Conservation (phyloP, 179 eudicot species). For the Beta lomatogona region DNA sequence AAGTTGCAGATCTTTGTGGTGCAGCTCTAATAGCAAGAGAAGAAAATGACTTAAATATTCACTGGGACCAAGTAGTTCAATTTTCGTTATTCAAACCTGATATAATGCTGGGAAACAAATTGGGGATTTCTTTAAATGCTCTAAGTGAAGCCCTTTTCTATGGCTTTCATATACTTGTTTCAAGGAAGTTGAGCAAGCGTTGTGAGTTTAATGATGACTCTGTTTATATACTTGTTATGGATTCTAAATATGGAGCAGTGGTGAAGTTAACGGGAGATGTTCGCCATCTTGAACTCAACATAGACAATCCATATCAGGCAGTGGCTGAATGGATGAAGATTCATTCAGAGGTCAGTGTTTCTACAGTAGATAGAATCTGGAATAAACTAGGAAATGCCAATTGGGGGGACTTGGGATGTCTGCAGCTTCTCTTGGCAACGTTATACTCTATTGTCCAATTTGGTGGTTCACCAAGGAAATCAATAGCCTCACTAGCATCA, state of each 20-base stretch:
- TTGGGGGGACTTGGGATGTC: conserved; percentile 81
- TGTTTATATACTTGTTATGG: conserved; percentile 62
- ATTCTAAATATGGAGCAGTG: conserved; percentile 79
- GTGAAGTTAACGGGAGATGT: conserved; percentile 70
- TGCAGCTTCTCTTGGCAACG: conserved; percentile 72
- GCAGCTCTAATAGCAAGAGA: conserved; percentile 62
- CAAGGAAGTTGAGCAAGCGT: conserved; percentile 60
- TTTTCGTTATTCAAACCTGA: conserved; percentile 65
- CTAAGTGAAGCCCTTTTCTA: conserved; percentile 81
- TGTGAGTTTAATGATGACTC: conserved; percentile 38
- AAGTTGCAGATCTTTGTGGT: conserved; percentile 63
- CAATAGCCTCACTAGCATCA: conserved; percentile 67
- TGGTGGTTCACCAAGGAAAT: conserved; percentile 71
- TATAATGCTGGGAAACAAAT: conserved; percentile 56
- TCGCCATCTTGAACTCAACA: conserved; percentile 55
- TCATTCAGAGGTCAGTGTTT: conserved; percentile 61
- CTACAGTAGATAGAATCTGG: conserved; percentile 75
- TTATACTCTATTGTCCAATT: conserved; percentile 67
- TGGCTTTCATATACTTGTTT: conserved; percentile 67
- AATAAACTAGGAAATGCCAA: conserved; percentile 87
- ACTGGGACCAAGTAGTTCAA: conserved; percentile 75
- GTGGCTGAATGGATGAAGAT: conserved; percentile 68
- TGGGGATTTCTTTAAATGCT: conserved; percentile 51
- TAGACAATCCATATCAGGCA: conserved; percentile 52
- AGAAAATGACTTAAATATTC: conserved; percentile 39